A percentile compares a stretch with the other conserved stretches of the same genome.
Conservation (phyloP, 805 yeast genomes). For the Candida gorgasii region DNA sequence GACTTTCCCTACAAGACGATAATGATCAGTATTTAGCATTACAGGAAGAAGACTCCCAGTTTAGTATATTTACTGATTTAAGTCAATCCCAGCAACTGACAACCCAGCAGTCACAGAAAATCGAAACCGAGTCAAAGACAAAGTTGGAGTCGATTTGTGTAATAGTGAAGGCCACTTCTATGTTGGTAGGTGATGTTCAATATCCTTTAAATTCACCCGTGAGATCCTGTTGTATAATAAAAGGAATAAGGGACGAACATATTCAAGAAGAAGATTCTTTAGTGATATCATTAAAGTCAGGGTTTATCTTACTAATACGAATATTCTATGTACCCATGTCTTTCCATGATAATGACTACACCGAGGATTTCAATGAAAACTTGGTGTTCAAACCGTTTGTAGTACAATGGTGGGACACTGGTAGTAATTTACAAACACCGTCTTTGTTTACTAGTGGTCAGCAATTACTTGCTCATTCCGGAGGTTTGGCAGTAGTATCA, state of each 20-base stretch:
- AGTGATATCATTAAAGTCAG: conserved; percentile 40
- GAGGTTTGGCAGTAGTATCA: conserved; percentile 42
- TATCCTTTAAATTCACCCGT: conserved; percentile 33
- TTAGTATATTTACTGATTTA: conserved; percentile 35
- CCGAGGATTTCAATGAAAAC: conserved; percentile 15
- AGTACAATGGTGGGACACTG: conserved; percentile 52
- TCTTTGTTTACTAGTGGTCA: conserved; percentile 26
- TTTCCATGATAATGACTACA: conserved; percentile 26
- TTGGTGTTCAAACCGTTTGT: conserved; percentile 42
- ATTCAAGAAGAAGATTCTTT: conserved; percentile 38
- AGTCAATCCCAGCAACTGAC: conserved; percentile 4
- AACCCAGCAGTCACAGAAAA: neutral
- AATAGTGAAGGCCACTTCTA: conserved; percentile 32
- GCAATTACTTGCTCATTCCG: conserved; percentile 32
- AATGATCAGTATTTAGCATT: conserved; percentile 34
- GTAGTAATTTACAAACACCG: conserved; percentile 14
- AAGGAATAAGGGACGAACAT: conserved; percentile 20
- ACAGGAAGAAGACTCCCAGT: conserved; percentile 38
- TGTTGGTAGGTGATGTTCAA: conserved; percentile 30
- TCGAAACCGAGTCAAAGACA: neutral
- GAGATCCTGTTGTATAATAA: conserved; percentile 30
- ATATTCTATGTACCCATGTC: conserved; percentile 37
- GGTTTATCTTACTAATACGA: conserved; percentile 39
- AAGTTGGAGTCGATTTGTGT: conserved; percentile 15
- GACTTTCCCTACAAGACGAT: conserved; percentile 38